Percentiles rank a stretch among this genome's conserved stretches.
Conservation (phyloP, 257 asterid species). For the Gentiana dahurica region DNA sequence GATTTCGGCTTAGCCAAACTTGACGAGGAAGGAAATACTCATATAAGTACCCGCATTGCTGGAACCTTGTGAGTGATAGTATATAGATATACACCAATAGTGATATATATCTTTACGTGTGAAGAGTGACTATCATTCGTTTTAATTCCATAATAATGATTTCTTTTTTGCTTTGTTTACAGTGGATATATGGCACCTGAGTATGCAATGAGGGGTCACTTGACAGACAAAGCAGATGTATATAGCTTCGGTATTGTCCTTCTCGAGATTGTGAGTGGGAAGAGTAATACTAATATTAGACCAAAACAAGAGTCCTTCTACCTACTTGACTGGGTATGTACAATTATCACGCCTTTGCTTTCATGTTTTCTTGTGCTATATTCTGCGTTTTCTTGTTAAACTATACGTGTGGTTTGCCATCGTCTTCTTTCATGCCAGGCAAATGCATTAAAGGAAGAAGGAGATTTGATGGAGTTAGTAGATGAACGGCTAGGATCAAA, state of each 20-base stretch:
- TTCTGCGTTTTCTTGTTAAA: too few relatives aligned
- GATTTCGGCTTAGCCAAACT: slow-evolving; percentile 93
- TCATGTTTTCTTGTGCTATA: too few relatives aligned
- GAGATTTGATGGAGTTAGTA: slow-evolving; percentile 20
- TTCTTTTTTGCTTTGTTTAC: slow-evolving; percentile 8
- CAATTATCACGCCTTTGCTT: neutral
- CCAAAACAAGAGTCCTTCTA: slow-evolving; percentile 13
- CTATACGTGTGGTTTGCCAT: too few relatives aligned
- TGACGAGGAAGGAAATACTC: slow-evolving; percentile 67
- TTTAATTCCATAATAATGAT: neutral
- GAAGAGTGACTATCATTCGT: neutral
- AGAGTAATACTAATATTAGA: slow-evolving; percentile 12
- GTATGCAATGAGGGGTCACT: slow-evolving; percentile 31
- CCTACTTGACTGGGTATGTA: slow-evolving; percentile 24
- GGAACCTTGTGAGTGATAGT: slow-evolving; percentile 69
- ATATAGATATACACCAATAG: neutral
- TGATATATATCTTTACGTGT: neutral
- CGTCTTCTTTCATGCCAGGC: slow-evolving; percentile 14
- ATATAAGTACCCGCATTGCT: slow-evolving; percentile 81
- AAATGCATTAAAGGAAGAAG: slow-evolving; percentile 12
- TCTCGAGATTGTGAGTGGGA: slow-evolving; percentile 27
- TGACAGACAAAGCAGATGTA: slow-evolving; percentile 30
- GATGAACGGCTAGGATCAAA: slow-evolving; percentile 22
- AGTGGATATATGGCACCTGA: slow-evolving; percentile 42
- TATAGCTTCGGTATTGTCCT: slow-evolving; percentile 32